phyloP scores from a whole-genome alignment of 2,329 filamentous ascomycete genomes.

The Rhinocladiella mackenziei region DNA sequence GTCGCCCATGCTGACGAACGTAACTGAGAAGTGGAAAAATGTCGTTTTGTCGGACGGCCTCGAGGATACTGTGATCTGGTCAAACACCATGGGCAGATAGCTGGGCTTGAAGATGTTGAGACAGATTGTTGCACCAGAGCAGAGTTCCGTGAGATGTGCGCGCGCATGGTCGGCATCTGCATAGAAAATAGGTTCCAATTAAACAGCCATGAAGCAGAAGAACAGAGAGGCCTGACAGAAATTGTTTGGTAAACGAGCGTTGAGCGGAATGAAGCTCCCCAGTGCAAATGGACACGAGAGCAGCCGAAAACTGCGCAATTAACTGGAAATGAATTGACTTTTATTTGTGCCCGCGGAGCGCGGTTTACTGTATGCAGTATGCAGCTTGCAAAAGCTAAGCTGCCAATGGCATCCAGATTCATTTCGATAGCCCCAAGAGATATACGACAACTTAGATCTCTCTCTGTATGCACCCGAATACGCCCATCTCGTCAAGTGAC shows the following conservation, averaged over 20 bases:
- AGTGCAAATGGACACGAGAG: slow-evolving; percentile 5
- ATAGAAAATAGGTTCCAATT: slow-evolving; percentile 1
- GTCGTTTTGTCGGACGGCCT: slow-evolving; percentile 7
- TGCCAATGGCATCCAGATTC: too few species aligned
- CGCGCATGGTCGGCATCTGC: slow-evolving; percentile 13
- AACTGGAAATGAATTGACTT: too few species aligned
- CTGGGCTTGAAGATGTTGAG: slow-evolving; percentile 8
- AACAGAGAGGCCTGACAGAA: background rate
- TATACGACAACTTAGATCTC: too few species aligned
- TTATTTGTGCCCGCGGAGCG: too few species aligned
- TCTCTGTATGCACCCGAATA: slow-evolving; percentile 5
- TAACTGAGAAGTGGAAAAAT: slow-evolving; percentile 17
- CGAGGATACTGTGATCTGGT: slow-evolving; percentile 13
- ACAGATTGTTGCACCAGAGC: slow-evolving; percentile 10
- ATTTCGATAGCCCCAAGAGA: too few species aligned
- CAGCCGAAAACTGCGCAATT: background rate
- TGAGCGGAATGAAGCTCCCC: slow-evolving; percentile 2
- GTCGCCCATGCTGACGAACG: slow-evolving; percentile 38
- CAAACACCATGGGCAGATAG: slow-evolving; percentile 22
- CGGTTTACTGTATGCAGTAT: too few species aligned
- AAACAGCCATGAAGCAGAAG: slow-evolving; percentile 13
- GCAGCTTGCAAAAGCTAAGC: too few species aligned
- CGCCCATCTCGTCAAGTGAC: slow-evolving; percentile 5
- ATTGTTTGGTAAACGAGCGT: slow-evolving; percentile 1
- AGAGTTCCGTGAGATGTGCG: slow-evolving; percentile 14